Evolutionary conservation across 2,329 filamentous ascomycete genomes (phyloP), one percentile per base, ranked within the genome.

Genomic region (Cryphonectria naterciae): DNA sequence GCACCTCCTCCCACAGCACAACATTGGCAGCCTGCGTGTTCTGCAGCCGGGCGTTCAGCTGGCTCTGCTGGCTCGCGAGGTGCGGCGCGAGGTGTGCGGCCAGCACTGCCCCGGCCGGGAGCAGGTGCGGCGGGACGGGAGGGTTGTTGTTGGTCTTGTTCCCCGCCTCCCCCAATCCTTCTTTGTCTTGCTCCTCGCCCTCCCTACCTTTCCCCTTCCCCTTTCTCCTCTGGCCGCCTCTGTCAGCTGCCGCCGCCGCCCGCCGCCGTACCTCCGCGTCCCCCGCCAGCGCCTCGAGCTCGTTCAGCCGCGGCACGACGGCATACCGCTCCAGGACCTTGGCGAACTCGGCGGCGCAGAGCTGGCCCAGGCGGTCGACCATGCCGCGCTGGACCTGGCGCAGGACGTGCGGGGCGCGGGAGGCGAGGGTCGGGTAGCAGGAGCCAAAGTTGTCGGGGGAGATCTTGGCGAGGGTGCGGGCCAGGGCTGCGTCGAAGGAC

Each of bases 341-440:
- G 28, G 86, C 84, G 77, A 91, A 91, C 77, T 91, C 88, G 76
- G 83, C 84, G 77, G 83, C 81, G 74, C 88, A 89, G 72, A 88
- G 84, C 73, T 83, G 81, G 32, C 83, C 81, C 72, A 91, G 77
- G 74, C 87, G 82, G 19, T 84, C 84, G 15, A 89, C 85, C 86
- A 91, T 88, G 77, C 87, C 86, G 68, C 79, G 78, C 81, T 90
- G 88, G 56, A 90, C 85, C 74, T 85, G 83, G 73, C 81, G 81
- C 75, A 91, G 81, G 52, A 86, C 83, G 10, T 79, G 80, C 35
- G 86, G 86, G 28, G 87, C 84, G 72, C 83, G 80, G 54, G 79
- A 77, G 25, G 87, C 84, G n/a, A 90, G 82, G 28, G 86, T 88
- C 60, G 89, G 89, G 77, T 89, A 91, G 79, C 89, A 91, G 1